Evolutionary conservation across 2,329 filamentous ascomycete species (phyloP), one percentile per base, ranked within the genome.

Genomic region (Neurospora crassa): DNA sequence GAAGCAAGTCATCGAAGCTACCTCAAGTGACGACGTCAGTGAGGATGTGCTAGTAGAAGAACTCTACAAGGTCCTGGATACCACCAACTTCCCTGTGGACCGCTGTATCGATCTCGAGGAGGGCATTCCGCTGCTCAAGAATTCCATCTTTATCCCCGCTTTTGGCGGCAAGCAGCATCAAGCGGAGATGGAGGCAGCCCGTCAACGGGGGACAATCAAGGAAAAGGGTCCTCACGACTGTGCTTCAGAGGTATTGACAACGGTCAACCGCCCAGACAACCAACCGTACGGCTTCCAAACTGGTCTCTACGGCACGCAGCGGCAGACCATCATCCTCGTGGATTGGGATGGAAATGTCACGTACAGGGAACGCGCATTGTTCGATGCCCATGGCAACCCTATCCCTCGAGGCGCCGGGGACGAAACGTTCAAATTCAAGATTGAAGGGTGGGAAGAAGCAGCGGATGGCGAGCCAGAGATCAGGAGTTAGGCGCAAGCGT

Each of bases 281-380:
- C 73, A 76, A 29, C 71, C 73, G 24, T 74, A 75, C 63, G 83
- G 82, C 1, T 89, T 88, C 74, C 85, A 86, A 77, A 86, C 84
- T 5, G 89, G 89, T 1, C 81, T 89, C 74, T 91, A 91, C 75
- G 89, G 89, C 4, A 91, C 89, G 5, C 89, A 91, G 79, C 81
- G 89, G 45, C 89, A 91, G 80, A 90, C 88, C 0, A 80, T 90
- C 16, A 79, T 91, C 16, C 79, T 90, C 67, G 85, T 90, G 7
- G 88, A 89, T 75, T 89, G 86, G 86, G 83, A 89, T 3, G 89
- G 89, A 2, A 87, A 87, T 43, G 86, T 89, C 20, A 86, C 84
- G 0, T 89, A 87, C 75, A 82, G 83, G 40, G 89, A 91, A 79
- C 82, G 89, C 43, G 85, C 88, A 5, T 79, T 90, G 59, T 91